A percentile compares a stretch with the other conserved stretches of the same genome.
phyloP scores from a whole-genome alignment of 345 rosid genomes.

The Raphanus sativus region DNA sequence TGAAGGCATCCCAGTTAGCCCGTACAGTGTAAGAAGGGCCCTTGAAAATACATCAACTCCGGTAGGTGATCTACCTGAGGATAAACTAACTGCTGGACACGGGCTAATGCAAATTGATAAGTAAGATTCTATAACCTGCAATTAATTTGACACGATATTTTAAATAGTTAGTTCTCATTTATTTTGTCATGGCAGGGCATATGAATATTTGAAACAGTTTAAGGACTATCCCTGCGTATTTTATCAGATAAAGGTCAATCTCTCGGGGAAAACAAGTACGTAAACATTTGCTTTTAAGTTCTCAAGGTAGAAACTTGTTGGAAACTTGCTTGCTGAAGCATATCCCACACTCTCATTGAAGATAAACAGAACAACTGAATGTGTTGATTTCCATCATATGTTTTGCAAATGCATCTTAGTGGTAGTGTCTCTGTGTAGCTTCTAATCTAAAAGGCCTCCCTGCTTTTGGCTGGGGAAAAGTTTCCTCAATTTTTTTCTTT shows the following conservation, averaged over 20 bases:
- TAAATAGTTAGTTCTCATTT: conserved; percentile 29
- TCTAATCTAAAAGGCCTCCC: conserved; percentile 8
- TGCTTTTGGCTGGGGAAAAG: neutral
- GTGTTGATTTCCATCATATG: conserved; percentile 4
- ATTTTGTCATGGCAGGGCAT: conserved; percentile 62
- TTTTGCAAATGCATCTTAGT: conserved; percentile 26
- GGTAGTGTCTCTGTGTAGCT: conserved; percentile 9
- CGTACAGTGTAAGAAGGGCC: conserved; percentile 80
- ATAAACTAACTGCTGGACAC: conserved; percentile 84
- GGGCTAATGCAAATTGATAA: conserved; percentile 98
- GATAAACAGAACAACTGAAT: neutral
- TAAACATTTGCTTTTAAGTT: conserved; percentile 9
- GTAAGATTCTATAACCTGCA: conserved; percentile 45
- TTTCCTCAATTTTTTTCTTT: neutral
- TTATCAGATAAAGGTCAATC: conserved; percentile 73
- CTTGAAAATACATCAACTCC: conserved; percentile 83
- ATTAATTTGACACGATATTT: conserved; percentile 20
- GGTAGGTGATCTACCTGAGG: conserved; percentile 72
- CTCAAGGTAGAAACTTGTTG: conserved; percentile 9
- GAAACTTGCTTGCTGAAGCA: conserved; percentile 24
- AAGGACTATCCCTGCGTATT: conserved; percentile 57
- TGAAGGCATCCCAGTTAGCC: conserved; percentile 76
- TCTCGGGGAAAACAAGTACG: conserved; percentile 82
- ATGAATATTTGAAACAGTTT: conserved; percentile 63
- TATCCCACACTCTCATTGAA: too few species aligned